Conservation (phyloP, 768 basidiomycete species). For the Tricholoma flavovirens region DNA sequence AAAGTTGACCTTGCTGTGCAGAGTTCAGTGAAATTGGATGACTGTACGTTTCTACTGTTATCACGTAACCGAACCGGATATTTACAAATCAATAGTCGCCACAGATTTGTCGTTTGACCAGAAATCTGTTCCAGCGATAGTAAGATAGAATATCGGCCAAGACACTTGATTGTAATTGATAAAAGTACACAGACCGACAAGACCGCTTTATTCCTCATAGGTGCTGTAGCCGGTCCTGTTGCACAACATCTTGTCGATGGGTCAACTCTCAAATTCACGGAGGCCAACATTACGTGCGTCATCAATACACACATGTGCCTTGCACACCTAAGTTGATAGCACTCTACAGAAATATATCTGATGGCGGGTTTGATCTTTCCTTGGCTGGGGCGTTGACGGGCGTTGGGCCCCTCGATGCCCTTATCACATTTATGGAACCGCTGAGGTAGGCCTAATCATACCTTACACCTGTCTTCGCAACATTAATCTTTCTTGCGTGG, state of each 20-base stretch:
- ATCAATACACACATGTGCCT: background rate
- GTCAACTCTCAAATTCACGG: conserved; percentile 46
- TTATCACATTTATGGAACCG: conserved; percentile 61
- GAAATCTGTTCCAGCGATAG: conserved; percentile 47
- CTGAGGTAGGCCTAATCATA: conserved; percentile 37
- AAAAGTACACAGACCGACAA: conserved; percentile 44
- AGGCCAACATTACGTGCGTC: conserved; percentile 53
- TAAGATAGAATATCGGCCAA: conserved; percentile 21
- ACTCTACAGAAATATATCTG: conserved; percentile 39
- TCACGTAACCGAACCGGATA: background rate
- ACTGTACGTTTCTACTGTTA: conserved; percentile 36
- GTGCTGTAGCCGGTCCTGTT: conserved; percentile 63
- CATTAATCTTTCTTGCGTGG: background rate
- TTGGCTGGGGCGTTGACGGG: conserved; percentile 57
- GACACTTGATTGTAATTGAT: conserved; percentile 6
- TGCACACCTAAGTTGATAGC: background rate
- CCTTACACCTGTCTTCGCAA: background rate
- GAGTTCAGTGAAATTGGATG: conserved; percentile 55
- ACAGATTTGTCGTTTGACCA: conserved; percentile 57
- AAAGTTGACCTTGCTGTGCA: conserved; percentile 52
- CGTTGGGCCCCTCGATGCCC: conserved; percentile 62
- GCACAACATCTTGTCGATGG: conserved; percentile 60
- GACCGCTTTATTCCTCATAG: conserved; percentile 60
- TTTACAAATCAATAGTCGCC: conserved; percentile 30
- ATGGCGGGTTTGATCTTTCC: conserved; percentile 58